Evolutionary conservation across 768 basidiomycete species (phyloP).

Genomic region (Pleurotus sapidus): DNA sequence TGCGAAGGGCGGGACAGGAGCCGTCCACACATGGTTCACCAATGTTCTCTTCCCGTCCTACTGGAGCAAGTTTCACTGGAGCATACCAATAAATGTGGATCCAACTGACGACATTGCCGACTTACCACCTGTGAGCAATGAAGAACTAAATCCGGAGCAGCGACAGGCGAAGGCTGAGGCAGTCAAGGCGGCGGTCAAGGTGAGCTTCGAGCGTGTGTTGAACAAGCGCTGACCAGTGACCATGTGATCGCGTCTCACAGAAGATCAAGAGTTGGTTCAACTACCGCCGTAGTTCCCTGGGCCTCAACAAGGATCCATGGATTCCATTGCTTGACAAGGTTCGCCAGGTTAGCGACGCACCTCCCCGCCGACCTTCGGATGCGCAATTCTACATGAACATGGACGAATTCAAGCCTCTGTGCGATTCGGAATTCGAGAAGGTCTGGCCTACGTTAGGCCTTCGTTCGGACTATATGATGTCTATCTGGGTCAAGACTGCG

Average conservation of each 20-base stretch:
- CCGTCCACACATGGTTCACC: background rate
- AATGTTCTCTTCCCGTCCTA: background rate
- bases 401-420: background rate
- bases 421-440: background rate
- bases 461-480: background rate
- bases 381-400: background rate
- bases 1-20: background rate
- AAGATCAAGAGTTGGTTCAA: slow-evolving; percentile 2
- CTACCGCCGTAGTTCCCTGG: background rate
- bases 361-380: background rate
- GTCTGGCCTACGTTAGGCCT: background rate
- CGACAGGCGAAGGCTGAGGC: background rate
- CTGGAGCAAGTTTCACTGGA: background rate
- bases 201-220: background rate
- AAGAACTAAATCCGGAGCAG: background rate
- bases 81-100: background rate
- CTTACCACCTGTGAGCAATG: background rate
- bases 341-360: background rate
- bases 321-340: background rate
- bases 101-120: background rate
- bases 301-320: background rate
- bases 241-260: background rate
- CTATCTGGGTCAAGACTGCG: background rate
- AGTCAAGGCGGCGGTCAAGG: background rate
- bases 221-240: background rate